phyloP scores from a whole-genome alignment of 2,329 filamentous ascomycete species.

The Dothistroma pini region DNA sequence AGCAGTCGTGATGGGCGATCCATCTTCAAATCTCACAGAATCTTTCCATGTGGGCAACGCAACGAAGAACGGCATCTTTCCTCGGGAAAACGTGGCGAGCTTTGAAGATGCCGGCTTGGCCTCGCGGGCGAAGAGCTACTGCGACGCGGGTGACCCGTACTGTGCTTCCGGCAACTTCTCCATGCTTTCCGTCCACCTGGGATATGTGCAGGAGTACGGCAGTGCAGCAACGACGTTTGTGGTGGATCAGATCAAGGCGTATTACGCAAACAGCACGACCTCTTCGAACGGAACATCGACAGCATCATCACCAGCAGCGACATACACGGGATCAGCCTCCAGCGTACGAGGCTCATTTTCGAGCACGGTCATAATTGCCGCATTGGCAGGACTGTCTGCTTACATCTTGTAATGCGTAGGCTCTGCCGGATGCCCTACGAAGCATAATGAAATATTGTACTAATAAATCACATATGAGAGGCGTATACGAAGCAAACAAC shows the following conservation, averaged over 20 bases:
- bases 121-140: conserved; percentile 16
- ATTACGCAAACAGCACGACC: conserved; percentile 3
- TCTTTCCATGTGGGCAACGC: conserved; percentile 22
- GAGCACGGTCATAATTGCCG: background rate
- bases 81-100: conserved; percentile 10
- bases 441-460: background rate
- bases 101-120: conserved; percentile 11
- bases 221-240: conserved; percentile 15
- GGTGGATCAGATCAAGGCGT: conserved; percentile 13
- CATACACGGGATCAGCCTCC: conserved; percentile 6
- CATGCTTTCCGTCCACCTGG: conserved; percentile 16
- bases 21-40: conserved; percentile 13
- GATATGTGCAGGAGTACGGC: conserved; percentile 19
- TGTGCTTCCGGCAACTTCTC: conserved; percentile 15
- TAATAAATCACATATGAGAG: background rate
- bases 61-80: conserved; percentile 19
- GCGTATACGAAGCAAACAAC: background rate
- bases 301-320: background rate
- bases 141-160: conserved; percentile 19
- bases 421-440: background rate
- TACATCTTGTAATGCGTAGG: background rate
- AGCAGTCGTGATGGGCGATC: conserved; percentile 20
- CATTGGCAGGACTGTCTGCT: background rate
- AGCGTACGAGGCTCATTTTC: background rate
- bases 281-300: conserved; percentile 8